These are phyloP conservation scores for Pecoramyces ruminantium DNA, from an alignment of 192 early-diverging fungal species.

Conservation along the genomic window DNA sequence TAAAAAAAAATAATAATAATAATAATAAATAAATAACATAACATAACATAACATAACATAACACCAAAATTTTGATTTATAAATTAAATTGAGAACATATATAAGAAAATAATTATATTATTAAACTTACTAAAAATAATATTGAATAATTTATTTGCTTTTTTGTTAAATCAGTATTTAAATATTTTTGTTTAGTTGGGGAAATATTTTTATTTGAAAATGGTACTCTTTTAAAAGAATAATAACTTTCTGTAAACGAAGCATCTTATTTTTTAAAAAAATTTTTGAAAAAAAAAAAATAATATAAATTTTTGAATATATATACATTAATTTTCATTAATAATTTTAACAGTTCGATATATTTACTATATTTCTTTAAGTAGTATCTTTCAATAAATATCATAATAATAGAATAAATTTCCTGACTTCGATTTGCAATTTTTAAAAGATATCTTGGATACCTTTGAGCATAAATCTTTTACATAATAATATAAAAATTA, in stretches of 20 bases:
- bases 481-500: not conserved
- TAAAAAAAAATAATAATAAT: not conserved
- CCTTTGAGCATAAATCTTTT: conserved; percentile 68
- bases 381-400: conserved; percentile 67
- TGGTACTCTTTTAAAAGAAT: not conserved
- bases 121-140: not conserved
- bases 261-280: not conserved
- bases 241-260: not conserved
- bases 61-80: no score
- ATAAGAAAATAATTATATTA: no score
- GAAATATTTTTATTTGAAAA: not conserved
- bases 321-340: no score
- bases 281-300: not conserved
- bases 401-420: conserved; percentile 64
- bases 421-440: conserved; percentile 64
- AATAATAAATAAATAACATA: no score
- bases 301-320: not conserved
- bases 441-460: conserved; percentile 61
- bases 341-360: no score
- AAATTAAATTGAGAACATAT: no score
- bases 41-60: no score
- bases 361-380: conserved; percentile 56
- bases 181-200: not conserved
- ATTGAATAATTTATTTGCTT: not conserved
- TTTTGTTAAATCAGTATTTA: not conserved